Base-by-base conservation (phyloP, 1,139 yeast species). In the Lodderomyces orthopsilosis region DNA sequence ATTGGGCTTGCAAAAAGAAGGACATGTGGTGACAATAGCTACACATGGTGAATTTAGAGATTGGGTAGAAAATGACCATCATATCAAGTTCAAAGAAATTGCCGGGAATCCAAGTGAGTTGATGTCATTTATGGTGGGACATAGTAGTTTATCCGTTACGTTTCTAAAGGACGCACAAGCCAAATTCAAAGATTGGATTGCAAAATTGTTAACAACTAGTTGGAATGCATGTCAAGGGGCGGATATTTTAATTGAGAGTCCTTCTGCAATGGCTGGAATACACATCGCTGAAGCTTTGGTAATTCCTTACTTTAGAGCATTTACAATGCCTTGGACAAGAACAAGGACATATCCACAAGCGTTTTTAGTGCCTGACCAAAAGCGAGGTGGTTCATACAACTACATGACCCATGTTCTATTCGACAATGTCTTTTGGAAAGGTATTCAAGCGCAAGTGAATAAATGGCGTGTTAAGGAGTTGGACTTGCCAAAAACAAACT, bases 291-390 rank as follows among this genome's bases (percentile, higher is more conserved):
- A 91, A 59, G 95, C 95, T 0, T 65, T 91, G 45, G 79, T 82
- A 14, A 85, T 91, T 42, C 96, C 98, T 0, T 91, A 91, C 58
- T 86, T 87, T 70, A 73, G 98, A 54, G 97, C 98, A 0, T 93
- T 91, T 58, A 93, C 98, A 0, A 91, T 91, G 98, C 98, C 98
- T 0, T 91, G 98, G 98, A 88, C 97, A 0, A 69, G 96, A 52
- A 91, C 98, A 0, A 75, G 95, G 51, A 95, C 96, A 0, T 91
- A 91, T 58, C 97, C 97, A 1, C 97, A 91, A 68, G 98, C 98
- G 0, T 90, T 91, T 52, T 83, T 91, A 55, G 96, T 89, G 4
- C 97, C 98, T 0, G 97, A 89, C 47, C 95, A 86, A 60, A 88
- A 85, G 58, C 79, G 85, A 62, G 96, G 97, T 7, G 96, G 97